Evolutionary conservation across 2,329 filamentous ascomycete species (phyloP).

Genomic region (Aureobasidium sp.): DNA sequence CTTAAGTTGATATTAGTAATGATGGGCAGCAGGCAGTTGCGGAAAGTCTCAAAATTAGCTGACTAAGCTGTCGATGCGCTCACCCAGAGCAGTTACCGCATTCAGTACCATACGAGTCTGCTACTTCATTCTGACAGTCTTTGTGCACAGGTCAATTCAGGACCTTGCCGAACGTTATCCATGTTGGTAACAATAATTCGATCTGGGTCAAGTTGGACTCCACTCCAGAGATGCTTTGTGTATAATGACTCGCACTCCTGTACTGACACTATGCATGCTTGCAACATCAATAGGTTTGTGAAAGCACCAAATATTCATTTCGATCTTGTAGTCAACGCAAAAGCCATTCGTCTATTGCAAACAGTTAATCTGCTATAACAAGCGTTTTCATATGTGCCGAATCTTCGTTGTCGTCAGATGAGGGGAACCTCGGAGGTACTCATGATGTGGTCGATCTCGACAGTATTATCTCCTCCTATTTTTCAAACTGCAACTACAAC

Average conservation of each 20-base stretch:
- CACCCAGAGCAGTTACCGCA: neutral
- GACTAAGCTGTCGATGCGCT: neutral
- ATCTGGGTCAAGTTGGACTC: too few species aligned
- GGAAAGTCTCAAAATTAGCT: neutral
- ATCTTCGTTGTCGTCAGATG: neutral
- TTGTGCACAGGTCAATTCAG: neutral
- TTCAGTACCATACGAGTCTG: neutral
- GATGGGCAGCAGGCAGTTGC: neutral
- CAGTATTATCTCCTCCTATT: neutral
- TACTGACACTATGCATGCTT: too few species aligned
- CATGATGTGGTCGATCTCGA: neutral
- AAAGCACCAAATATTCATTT: too few species aligned
- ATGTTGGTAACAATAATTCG: too few species aligned
- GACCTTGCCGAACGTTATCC: neutral
- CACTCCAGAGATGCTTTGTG: too few species aligned
- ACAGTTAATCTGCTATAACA: too few species aligned
- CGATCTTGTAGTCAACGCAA: too few species aligned
- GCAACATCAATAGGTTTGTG: too few species aligned
- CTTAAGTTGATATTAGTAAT: neutral
- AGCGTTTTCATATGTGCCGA: too few species aligned
- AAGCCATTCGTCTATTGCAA: too few species aligned
- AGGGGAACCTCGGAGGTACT: constrained; percentile 2
- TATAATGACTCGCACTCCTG: too few species aligned
- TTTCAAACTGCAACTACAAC: neutral
- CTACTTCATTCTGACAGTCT: neutral